Percentiles rank a stretch among this genome's conserved stretches.
Conservation (phyloP, 176 grass and related monocot genomes). For the maize (Zea mays) region DNA sequence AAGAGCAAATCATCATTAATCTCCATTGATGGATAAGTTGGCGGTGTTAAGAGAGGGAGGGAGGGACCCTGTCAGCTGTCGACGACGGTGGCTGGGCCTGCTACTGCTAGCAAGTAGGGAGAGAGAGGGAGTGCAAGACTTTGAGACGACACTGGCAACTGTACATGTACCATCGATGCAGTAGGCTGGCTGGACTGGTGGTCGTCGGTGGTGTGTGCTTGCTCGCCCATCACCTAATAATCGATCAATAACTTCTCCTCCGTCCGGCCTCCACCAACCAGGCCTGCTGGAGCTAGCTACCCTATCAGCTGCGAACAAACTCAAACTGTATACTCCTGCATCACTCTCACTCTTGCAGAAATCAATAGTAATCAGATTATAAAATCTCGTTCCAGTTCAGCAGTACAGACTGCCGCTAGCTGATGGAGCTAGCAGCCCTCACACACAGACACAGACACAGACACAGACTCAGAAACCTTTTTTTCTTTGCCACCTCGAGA, state of each 20-base stretch:
- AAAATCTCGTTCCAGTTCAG: slow-evolving; percentile 15
- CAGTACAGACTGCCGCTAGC: background rate
- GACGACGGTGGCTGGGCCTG: too few relatives aligned
- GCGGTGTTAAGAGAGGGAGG: too few relatives aligned
- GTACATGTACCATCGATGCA: slow-evolving; percentile 36
- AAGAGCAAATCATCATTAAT: slow-evolving; percentile 51
- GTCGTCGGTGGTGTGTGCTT: too few relatives aligned
- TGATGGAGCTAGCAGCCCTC: background rate
- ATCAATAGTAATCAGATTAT: background rate
- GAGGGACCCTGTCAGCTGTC: too few relatives aligned
- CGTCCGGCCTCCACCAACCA: slow-evolving; percentile 39
- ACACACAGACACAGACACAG: too few relatives aligned
- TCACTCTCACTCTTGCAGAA: background rate
- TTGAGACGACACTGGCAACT: background rate
- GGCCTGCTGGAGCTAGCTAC: background rate
- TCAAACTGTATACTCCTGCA: background rate
- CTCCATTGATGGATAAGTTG: too few relatives aligned
- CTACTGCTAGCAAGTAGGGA: too few relatives aligned
- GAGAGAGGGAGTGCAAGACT: too few relatives aligned
- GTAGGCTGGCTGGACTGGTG: too few relatives aligned
- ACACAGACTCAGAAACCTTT: background rate
- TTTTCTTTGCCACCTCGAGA: slow-evolving; percentile 1
- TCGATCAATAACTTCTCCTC: slow-evolving; percentile 48
- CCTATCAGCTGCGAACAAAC: slow-evolving; percentile 31
- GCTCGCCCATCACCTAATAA: slow-evolving; percentile 24